These are phyloP conservation scores for Celoporthe dispersa DNA, from an alignment of 2,329 filamentous ascomycete species.

Conservation along the genomic window DNA sequence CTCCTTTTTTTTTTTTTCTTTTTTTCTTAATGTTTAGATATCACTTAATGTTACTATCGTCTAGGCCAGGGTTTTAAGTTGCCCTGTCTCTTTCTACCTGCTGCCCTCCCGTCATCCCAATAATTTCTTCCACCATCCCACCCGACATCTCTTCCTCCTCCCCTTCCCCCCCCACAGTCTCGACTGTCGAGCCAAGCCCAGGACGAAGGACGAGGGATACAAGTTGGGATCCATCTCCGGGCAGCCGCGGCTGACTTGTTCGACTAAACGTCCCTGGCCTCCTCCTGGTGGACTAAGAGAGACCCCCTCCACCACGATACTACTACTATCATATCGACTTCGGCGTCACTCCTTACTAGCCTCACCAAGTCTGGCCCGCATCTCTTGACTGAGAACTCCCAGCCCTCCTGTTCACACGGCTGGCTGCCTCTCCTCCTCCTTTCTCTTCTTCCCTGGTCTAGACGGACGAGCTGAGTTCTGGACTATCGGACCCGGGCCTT, in stretches of 20 bases:
- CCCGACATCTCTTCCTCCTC: neutral
- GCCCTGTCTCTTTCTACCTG: slow-evolving; percentile 22
- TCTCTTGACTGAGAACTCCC: neutral
- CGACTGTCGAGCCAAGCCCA: neutral
- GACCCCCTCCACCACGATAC: neutral
- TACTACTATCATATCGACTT: neutral
- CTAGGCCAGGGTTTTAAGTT: slow-evolving; percentile 23
- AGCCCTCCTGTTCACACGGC: slow-evolving; percentile 4
- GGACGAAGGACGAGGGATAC: slow-evolving; percentile 3
- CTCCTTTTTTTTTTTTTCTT: slow-evolving; percentile 28
- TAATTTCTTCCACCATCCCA: slow-evolving; percentile 21
- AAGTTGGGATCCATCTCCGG: slow-evolving; percentile 4
- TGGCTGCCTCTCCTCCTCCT: neutral
- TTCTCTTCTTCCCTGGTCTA: neutral
- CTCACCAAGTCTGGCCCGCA: neutral
- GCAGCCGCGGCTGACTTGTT: slow-evolving; percentile 9
- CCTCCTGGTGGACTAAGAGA: neutral
- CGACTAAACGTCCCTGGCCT: neutral
- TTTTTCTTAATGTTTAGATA: too few species aligned
- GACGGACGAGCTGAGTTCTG: slow-evolving; percentile 17
- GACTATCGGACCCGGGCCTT: neutral
- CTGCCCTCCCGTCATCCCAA: slow-evolving; percentile 14
- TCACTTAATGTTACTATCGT: slow-evolving; percentile 14
- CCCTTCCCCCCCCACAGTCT: neutral
- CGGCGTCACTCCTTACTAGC: neutral